Evolutionary conservation across 768 basidiomycete genomes (phyloP), one percentile per base, ranked within the genome.

Genomic region (Royoungia palumana): DNA sequence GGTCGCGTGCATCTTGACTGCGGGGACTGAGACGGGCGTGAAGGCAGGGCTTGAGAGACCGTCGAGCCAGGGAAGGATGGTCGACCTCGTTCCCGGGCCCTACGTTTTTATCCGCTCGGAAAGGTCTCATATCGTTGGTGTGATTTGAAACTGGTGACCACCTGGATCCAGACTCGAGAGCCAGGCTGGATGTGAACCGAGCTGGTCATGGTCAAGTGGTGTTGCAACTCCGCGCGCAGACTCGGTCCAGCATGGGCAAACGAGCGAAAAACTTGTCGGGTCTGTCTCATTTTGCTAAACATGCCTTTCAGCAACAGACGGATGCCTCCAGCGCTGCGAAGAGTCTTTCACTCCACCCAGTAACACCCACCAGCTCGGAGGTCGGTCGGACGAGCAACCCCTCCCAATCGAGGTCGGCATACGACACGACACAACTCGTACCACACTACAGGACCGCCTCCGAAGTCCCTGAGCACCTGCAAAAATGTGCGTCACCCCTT

Each of bases 391-490:
- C 39, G 2, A 20, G 17, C 30, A 65, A 62, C 50, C 22, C 48
- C 58, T 50, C 63, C 49, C 66, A 64, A 56, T 35, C 55, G 2
- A 60, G 51, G 39, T 35, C 61, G n/a, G n/a, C n/a, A n/a, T 81
- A 81, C 59, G 86, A 94, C 60, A 88, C 85, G 19, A 81, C 80
- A 1, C 79, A 80, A 2, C 75, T 92, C 1, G 90, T 92, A 3
- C 80, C 83, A 3, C 80, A 82, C 61, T 94, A 89, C 62, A 76
- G 72, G 14, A 63, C 81, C 21, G 65, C 72, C 4, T 72, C 78
- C 0, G 72, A 94, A 52, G 89, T 94, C 10, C 93, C 94, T 4
- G 71, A 77, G 16, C 79, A 87, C 60, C 75, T 95, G 9, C 73
- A 78, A 57, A 96, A 96, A 75, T 95, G 93, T 94, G 60, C 51